These are phyloP conservation scores for Limnanthes douglasii DNA, from an alignment of 345 rosid genomes.

Conservation along the genomic window DNA sequence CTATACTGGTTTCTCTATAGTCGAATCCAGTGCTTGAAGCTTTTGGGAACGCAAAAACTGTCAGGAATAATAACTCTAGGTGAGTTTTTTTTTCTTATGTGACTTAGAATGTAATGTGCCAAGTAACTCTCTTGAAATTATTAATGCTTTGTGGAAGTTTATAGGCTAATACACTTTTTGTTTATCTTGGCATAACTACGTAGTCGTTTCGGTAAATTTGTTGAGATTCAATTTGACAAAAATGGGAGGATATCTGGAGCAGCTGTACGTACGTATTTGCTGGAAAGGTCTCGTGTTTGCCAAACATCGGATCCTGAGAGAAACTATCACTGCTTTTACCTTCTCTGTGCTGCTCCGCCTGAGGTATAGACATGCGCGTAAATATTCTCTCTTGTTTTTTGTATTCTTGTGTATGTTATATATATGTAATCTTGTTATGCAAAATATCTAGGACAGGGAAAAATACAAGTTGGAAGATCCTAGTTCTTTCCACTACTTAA, in stretches of 20 bases:
- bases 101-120: constrained; percentile 1
- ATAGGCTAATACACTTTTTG: constrained; percentile 3
- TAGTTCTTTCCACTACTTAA: constrained; percentile 68
- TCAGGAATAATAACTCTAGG: constrained; percentile 99
- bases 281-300: constrained; percentile 99
- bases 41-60: constrained; percentile 98
- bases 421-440: constrained; percentile 5
- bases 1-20: constrained; percentile 29
- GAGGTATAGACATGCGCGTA: constrained; percentile 41
- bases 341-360: constrained; percentile 90
- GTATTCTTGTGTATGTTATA: constrained; percentile 4
- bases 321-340: constrained; percentile 95
- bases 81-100: constrained; percentile 11
- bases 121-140: constrained; percentile 4
- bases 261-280: constrained; percentile 88
- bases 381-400: constrained; percentile 5
- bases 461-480: constrained; percentile 67
- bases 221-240: constrained; percentile 97
- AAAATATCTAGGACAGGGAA: constrained; percentile 52
- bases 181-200: constrained; percentile 14
- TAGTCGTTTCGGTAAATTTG: constrained; percentile 99
- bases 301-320: constrained; percentile 97
- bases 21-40: constrained; percentile 99
- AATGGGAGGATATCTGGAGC: constrained; percentile 99
- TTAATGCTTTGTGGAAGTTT: not conserved